phyloP scores from a whole-genome alignment of 2,329 filamentous ascomycete genomes.

The Stachybotrys chartarum region DNA sequence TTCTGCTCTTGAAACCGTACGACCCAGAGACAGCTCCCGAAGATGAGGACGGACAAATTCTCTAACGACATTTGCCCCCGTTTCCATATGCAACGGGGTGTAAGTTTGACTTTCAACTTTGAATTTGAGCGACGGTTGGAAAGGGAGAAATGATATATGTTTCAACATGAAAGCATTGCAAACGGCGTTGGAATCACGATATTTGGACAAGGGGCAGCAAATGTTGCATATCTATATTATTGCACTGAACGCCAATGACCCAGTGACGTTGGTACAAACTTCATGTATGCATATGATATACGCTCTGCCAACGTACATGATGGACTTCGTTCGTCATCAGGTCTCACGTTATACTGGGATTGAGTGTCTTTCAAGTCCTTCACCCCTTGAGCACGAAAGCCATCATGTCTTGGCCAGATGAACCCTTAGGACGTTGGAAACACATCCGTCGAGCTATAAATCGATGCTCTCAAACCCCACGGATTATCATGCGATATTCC shows the following conservation, averaged over 20 bases:
- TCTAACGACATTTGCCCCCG: not conserved
- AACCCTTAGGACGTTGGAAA: constrained; percentile 11
- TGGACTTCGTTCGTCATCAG: too few relatives aligned
- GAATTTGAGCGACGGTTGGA: not conserved
- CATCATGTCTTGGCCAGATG: not conserved
- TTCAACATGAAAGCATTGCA: not conserved
- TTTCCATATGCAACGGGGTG: not conserved
- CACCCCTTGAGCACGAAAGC: too few relatives aligned
- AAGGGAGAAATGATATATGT: not conserved
- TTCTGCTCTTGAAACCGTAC: constrained; percentile 64
- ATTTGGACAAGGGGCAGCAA: not conserved
- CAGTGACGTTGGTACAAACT: too few relatives aligned
- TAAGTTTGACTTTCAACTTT: not conserved
- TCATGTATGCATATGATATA: too few relatives aligned
- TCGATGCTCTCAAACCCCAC: constrained; percentile 54
- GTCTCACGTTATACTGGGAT: too few relatives aligned
- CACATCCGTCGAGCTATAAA: constrained; percentile 42
- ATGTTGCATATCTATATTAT: not conserved
- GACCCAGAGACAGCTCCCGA: constrained; percentile 32
- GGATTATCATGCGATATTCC: constrained; percentile 53
- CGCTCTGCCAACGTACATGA: too few relatives aligned
- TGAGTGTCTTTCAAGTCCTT: too few relatives aligned
- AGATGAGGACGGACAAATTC: constrained; percentile 23
- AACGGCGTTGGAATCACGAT: not conserved
- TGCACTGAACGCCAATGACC: not conserved